Base-by-base conservation (phyloP, 2,329 filamentous ascomycete genomes). In the Aureobasidium sp. region DNA sequence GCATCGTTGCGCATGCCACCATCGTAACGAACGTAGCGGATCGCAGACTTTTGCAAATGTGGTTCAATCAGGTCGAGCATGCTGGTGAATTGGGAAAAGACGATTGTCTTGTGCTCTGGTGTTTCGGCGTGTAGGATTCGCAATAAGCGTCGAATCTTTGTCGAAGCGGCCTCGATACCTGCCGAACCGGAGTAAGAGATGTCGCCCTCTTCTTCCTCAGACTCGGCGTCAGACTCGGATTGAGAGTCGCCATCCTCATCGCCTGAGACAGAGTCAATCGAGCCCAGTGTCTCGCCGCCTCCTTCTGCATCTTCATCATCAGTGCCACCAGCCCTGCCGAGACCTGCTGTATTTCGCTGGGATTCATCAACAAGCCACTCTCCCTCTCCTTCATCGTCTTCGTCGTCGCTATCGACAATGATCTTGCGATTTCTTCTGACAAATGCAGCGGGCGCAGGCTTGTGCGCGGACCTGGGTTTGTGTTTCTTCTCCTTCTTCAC, bases 1-100 rank as follows among this genome's bases (percentile, higher is more conserved):
- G 83, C 81, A 63, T 97, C 91, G 66, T 96, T 96, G 65, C 83
- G 82, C 93, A 98, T 98, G 62, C 83, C 82, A 53, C 93, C 93
- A 66, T 98, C 93, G 70, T 98, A 98, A 52, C 93, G 86, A 14
- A 88, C 88, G 65, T 86, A 95, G 56, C 79, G 79, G 68, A 95
- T 85, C 12, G 83, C 81, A 12, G 85, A 83, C 44, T 82, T 78
- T 40, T 79, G 77, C 56, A 98, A 76, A 70, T 97, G 96, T 2
- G 93, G 93, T 66, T 97, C 90, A 58, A 98, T 84, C 24, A 97
- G 83, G 71, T 97, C 88, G 40, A 98, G 82, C 93, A 98, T 98
- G 0, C 89, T 93, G 0, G 93, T 98, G 71, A 98, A 98, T 63
- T 97, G 89, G 1, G 90, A 95, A 71, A 98, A 98, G 58, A 98